phyloP scores from a whole-genome alignment of 2,329 filamentous ascomycete genomes.

The Alternaria novae-zelandiae region DNA sequence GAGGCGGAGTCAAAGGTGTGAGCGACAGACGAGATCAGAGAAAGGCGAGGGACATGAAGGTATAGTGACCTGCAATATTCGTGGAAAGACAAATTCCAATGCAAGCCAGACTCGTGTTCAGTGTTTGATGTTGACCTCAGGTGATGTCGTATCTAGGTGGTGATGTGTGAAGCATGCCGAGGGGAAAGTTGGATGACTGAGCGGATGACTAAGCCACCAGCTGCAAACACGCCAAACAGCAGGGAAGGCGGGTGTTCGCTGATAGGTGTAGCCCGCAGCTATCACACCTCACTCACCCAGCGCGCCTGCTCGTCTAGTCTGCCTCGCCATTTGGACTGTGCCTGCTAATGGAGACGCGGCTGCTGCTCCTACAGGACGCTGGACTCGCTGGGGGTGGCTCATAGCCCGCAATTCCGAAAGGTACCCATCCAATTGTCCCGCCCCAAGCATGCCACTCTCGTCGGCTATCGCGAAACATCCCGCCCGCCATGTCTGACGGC shows the following conservation, averaged over 20 bases:
- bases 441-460: conserved; percentile 26
- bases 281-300: conserved; percentile 20
- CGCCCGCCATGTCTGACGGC: conserved; percentile 26
- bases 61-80: not conserved
- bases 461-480: conserved; percentile 26
- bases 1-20: not conserved
- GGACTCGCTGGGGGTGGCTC: conserved; percentile 43
- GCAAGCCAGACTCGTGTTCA: not conserved
- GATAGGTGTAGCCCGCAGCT: conserved; percentile 10
- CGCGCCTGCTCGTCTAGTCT: conserved; percentile 19
- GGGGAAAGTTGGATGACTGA: not conserved
- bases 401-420: conserved; percentile 29
- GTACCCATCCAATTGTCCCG: conserved; percentile 19
- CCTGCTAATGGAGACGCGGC: conserved; percentile 46
- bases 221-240: conserved; percentile 21
- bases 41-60: not conserved
- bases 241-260: conserved; percentile 12
- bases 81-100: not conserved
- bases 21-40: not conserved
- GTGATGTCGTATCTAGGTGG: not conserved
- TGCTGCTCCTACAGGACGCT: conserved; percentile 39
- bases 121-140: not conserved
- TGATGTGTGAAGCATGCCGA: not conserved
- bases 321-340: conserved; percentile 26
- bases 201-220: conserved; percentile 7